Conservation (phyloP, 306 rosid genomes). For the Abrus pulchellus region DNA sequence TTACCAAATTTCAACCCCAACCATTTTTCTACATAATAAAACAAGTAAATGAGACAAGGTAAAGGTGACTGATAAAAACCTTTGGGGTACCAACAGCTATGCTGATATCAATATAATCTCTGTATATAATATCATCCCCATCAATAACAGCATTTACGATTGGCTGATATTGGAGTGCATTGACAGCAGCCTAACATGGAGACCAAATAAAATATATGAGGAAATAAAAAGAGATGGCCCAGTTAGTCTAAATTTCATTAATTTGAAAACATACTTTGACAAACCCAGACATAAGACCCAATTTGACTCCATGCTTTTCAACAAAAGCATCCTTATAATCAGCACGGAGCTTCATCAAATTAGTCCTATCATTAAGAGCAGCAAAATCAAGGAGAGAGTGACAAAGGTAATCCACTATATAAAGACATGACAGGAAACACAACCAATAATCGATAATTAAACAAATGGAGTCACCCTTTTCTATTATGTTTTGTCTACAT, state of each 20-base stretch:
- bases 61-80: conserved; percentile 54
- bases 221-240: conserved; percentile 27
- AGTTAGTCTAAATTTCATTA: conserved; percentile 24
- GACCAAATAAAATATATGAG: conserved; percentile 22
- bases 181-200: conserved; percentile 77
- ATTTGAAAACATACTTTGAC: conserved; percentile 64
- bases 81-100: conserved; percentile 86
- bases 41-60: conserved; percentile 34
- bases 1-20: background rate
- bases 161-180: conserved; percentile 84
- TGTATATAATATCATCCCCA: conserved; percentile 86
- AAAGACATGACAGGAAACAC: conserved; percentile 12
- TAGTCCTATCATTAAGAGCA: conserved; percentile 70
- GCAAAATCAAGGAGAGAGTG: conserved; percentile 48
- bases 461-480: conserved; percentile 25
- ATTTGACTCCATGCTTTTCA: conserved; percentile 86
- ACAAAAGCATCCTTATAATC: conserved; percentile 90
- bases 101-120: conserved; percentile 84
- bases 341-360: conserved; percentile 91
- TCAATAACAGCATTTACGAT: conserved; percentile 88
- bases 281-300: conserved; percentile 92
- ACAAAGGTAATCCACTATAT: conserved; percentile 7
- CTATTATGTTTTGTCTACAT: background rate
- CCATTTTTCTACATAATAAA: conserved; percentile 27
- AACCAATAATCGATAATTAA: conserved; percentile 18